Evolutionary conservation across 164 flowering plant species (phyloP).

Genomic region (Echeveria elegans): DNA sequence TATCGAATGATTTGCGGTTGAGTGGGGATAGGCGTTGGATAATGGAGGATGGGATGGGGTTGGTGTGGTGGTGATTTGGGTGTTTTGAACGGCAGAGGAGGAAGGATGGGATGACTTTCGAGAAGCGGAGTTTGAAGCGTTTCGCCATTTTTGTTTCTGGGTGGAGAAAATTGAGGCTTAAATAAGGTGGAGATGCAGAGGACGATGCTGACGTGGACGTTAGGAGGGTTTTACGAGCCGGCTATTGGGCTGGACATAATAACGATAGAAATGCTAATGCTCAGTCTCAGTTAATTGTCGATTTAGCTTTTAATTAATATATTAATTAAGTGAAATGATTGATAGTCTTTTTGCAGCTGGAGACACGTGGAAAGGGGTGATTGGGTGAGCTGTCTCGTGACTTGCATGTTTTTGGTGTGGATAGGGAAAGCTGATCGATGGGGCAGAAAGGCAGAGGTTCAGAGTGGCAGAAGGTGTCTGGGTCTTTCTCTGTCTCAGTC

Average conservation of each 20-base stretch:
- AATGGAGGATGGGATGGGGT: slow-evolving; percentile 13
- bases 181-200: background rate
- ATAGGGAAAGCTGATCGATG: background rate
- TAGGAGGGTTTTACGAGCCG: background rate
- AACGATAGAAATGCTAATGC: background rate
- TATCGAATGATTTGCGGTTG: slow-evolving; percentile 17
- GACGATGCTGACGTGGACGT: slow-evolving; percentile 6
- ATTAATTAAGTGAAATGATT: background rate
- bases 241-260: slow-evolving; percentile 3
- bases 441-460: background rate
- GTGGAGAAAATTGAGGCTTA: background rate
- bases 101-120: slow-evolving; percentile 20
- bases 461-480: background rate
- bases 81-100: slow-evolving; percentile 30
- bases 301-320: background rate
- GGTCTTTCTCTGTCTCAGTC: background rate
- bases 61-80: slow-evolving; percentile 15
- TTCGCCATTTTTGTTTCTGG: slow-evolving; percentile 21
- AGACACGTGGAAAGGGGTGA: background rate
- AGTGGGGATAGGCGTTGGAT: slow-evolving; percentile 16
- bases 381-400: background rate
- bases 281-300: background rate
- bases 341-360: background rate
- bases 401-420: too few relatives aligned
- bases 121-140: slow-evolving; percentile 27